Base-by-base conservation (phyloP, 2,329 filamentous ascomycete species). In the Trichophyton schoenleinii region DNA sequence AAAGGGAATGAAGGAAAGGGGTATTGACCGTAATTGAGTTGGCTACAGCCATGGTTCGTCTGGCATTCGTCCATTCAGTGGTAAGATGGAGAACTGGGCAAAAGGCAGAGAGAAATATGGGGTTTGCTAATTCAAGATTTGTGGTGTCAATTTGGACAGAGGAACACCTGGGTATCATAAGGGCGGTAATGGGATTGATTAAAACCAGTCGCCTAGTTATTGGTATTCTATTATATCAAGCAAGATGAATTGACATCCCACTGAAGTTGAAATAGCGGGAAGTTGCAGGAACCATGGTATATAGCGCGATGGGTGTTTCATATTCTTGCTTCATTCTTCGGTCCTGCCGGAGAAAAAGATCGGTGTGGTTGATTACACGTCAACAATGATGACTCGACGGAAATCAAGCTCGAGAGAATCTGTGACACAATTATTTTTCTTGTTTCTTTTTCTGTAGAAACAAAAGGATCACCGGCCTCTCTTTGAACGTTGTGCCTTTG, bases 261-360 rank as follows among this genome's bases (percentile, higher is more conserved):
- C 2, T 7, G n/a, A 18, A 7, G 18, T 36, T 36, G 49, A 11
- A 3, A 55, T 55, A 28, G 49, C 49, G 49, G 49, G 18, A 8
- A 15, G 28, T 55, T 55, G 49, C 49, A 55, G 49, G 25, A 55
- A 55, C 31, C 28, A 55, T 49, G n/a, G n/a, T 28, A 55, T 53
- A 55, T 34, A 34, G 31, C 15, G n/a, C 49, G 49, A 55, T 55
- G 28, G 4, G 49, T 55, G 31, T 36, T 20, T 28, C 49, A 25
- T n/a, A 55, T 2, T 55, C 49, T 28, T 31, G 28, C 49, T 55
- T 55, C 31, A 34, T 13, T 34, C 13, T 55, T 36, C 49, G 49
- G 49, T 13, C 48, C 48, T 36, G 49, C 13, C 20, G 49, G 49
- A 34, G 28, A n/a, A 36, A 52, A 53, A 18, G 34, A 34, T 28